Evolutionary conservation across 139 green algal species (phyloP), one percentile per base, ranked within the genome.

Genomic region (Asterochloris erici): DNA sequence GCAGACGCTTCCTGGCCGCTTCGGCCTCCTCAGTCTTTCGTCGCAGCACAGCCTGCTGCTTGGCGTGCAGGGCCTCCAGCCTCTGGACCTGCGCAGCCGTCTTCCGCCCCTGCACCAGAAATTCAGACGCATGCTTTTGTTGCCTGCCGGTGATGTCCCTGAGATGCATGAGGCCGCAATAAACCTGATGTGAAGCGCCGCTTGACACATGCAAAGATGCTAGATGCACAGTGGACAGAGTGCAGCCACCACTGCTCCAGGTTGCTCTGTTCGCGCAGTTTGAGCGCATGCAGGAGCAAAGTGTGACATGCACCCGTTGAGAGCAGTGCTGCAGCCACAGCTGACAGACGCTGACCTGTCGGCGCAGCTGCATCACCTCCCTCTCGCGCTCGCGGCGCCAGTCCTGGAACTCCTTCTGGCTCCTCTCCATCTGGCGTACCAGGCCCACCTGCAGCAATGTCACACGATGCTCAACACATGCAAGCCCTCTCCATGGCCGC

Each of bases 21-120:
- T 93, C 95, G 13, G 93, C 94, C 74, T 98, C 95, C 79, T 97
- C 90, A 60, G 93, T 97, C 91, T 98, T 98, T 70, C 95, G 90
- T 74, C 95, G 91, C 73, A 98, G 85, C 81, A 98, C 95, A 14
- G 91, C 92, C 81, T 93, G 88, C 87, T 98, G 94, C 90, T 94
- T 95, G 63, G 78, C 81, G 73, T 95, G 85, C 78, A 90, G 79
- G 12, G 90, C 89, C 84, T 94, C 86, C 85, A 95, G 82, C 81
- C 87, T 86, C 79, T 93, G 88, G 83, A 96, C 81, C 82, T 94
- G 86, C 64, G 87, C 91, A 73, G 89, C 86, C 28, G 85, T 80
- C 23, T 84, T 81, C 47, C 83, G 85, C 11, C 85, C 86, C 86
- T 93, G 74, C 61, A 74, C 26, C 14, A 27, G 54, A 29, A 26